These are phyloP conservation scores for Metschnikowia similis DNA, from an alignment of 805 yeast species.

Conservation along the genomic window DNA sequence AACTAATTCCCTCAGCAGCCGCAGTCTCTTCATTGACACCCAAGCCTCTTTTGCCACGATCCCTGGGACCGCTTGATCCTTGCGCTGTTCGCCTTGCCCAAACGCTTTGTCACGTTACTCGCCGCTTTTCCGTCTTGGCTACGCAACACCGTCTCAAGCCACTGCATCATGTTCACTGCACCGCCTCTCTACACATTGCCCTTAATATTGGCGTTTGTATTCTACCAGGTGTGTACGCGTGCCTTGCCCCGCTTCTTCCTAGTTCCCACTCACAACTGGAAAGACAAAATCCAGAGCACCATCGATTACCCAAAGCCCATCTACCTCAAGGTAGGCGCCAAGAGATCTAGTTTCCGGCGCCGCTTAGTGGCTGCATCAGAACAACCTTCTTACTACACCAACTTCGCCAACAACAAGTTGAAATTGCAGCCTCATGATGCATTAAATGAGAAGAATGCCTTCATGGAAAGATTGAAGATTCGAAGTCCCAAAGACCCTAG, in stretches of 20 bases:
- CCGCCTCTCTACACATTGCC: constrained; percentile 9
- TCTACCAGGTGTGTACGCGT: constrained; percentile 18
- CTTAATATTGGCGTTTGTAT: constrained; percentile 9
- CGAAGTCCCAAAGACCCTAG: constrained; percentile 33
- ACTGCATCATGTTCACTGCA: background rate
- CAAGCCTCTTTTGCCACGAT: too few relatives aligned
- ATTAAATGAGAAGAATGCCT: constrained; percentile 17
- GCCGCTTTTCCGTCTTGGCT: background rate
- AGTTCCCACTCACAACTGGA: constrained; percentile 39
- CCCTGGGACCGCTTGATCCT: background rate
- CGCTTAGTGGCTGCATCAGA: constrained; percentile 33
- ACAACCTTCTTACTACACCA: constrained; percentile 37
- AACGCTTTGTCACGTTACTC: background rate
- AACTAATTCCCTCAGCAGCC: too few relatives aligned
- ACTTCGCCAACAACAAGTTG: constrained; percentile 33
- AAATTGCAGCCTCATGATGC: constrained; percentile 29
- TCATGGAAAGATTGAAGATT: constrained; percentile 25
- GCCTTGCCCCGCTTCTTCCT: constrained; percentile 32
- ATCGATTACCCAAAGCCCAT: constrained; percentile 31
- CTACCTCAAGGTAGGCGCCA: constrained; percentile 32
- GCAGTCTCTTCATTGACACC: too few relatives aligned
- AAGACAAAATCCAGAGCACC: constrained; percentile 30
- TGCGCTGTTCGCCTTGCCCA: background rate
- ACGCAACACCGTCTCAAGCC: background rate
- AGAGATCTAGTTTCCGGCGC: constrained; percentile 38